phyloP scores from a whole-genome alignment of 371 early-diverging fungal genomes.

The Capillidium heterosporum region DNA sequence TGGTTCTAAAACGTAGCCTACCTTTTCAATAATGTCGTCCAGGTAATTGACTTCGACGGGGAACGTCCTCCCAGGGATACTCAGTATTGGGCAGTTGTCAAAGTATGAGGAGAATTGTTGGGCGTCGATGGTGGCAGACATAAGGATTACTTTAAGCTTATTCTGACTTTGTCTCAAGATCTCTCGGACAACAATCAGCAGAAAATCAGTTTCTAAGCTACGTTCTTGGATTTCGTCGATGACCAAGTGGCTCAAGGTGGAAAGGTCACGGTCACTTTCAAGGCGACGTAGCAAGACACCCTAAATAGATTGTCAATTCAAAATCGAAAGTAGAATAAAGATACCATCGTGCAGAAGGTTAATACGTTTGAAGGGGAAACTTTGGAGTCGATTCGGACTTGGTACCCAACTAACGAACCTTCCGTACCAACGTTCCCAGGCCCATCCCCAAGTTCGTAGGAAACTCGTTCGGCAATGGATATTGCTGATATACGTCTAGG shows the following conservation, averaged over 20 bases:
- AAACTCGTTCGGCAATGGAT: constrained; percentile 92
- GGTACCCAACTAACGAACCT: constrained; percentile 94
- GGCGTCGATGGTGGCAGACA: constrained; percentile 95
- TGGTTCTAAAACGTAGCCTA: constrained; percentile 54
- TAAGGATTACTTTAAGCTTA: constrained; percentile 80
- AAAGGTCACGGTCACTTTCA: constrained; percentile 60
- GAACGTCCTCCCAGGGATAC: constrained; percentile 82
- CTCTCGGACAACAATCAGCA: constrained; percentile 88
- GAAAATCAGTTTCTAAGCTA: constrained; percentile 84
- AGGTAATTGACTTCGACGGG: constrained; percentile 66
- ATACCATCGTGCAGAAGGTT: constrained; percentile 93
- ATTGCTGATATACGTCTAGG: constrained; percentile 97
- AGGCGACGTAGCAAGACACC: constrained; percentile 96
- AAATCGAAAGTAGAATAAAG: constrained; percentile 55
- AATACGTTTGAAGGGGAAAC: constrained; percentile 64
- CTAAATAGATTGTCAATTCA: constrained; percentile 87
- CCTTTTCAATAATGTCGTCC: background rate
- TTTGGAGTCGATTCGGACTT: constrained; percentile 91
- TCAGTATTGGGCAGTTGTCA: constrained; percentile 30
- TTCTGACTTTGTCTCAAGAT: constrained; percentile 22
- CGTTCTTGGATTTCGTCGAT: constrained; percentile 99
- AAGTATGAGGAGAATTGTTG: constrained; percentile 82
- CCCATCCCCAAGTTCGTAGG: constrained; percentile 78
- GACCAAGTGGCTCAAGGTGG: constrained; percentile 77
- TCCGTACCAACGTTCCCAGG: constrained; percentile 63